These are phyloP conservation scores for Tulasnella sp. DNA, from an alignment of 768 basidiomycete genomes.

Conservation along the genomic window DNA sequence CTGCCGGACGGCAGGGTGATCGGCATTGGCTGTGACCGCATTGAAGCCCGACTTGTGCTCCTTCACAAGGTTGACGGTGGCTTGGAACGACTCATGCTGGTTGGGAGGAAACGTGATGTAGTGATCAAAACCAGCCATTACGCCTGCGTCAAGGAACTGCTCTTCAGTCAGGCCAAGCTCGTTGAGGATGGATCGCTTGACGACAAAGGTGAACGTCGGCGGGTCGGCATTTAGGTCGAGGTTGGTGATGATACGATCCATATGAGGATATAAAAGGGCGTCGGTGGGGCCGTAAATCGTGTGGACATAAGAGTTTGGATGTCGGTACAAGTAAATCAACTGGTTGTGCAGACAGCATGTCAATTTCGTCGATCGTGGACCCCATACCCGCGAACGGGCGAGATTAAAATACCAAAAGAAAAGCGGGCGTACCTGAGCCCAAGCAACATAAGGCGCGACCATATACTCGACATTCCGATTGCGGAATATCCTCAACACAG, in stretches of 20 bases:
- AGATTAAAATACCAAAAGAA: neutral
- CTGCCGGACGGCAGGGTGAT: constrained; percentile 71
- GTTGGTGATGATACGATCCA: constrained; percentile 82
- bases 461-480: constrained; percentile 93
- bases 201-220: constrained; percentile 71
- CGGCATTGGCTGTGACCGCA: constrained; percentile 52
- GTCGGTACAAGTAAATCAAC: constrained; percentile 91
- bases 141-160: constrained; percentile 88
- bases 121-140: constrained; percentile 82
- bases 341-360: constrained; percentile 26
- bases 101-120: constrained; percentile 72
- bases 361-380: neutral
- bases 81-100: constrained; percentile 68
- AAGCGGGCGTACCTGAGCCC: constrained; percentile 69
- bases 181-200: constrained; percentile 60
- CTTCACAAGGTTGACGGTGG: constrained; percentile 82
- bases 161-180: constrained; percentile 63
- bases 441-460: constrained; percentile 88
- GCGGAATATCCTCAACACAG: constrained; percentile 83
- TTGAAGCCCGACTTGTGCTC: constrained; percentile 84
- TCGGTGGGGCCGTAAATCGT: constrained; percentile 88
- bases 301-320: constrained; percentile 87
- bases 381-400: neutral
- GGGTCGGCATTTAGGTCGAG: constrained; percentile 58
- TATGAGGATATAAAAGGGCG: constrained; percentile 69